These are phyloP conservation scores for Populus tomentosa DNA, from an alignment of 441 rosid genomes.

Conservation along the genomic window DNA sequence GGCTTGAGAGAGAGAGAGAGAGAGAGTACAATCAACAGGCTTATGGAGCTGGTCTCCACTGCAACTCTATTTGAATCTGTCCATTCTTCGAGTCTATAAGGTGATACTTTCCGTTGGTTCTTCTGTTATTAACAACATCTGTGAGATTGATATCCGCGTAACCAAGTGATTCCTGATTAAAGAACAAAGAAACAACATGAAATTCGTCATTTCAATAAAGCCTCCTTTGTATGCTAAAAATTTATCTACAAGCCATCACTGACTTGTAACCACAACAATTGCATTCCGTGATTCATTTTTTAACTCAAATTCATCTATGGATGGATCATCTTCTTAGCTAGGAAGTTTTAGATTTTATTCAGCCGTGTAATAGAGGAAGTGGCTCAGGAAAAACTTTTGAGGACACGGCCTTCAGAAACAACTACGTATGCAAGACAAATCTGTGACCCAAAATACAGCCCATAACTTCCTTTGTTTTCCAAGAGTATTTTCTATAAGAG, in stretches of 20 bases:
- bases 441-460: neutral
- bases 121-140: slow-evolving; percentile 78
- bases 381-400: neutral
- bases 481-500: neutral
- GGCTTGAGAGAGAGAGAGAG: neutral
- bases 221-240: neutral
- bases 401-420: neutral
- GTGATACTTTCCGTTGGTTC: slow-evolving; percentile 83
- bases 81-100: slow-evolving; percentile 94
- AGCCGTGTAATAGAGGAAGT: neutral
- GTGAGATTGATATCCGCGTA: slow-evolving; percentile 63
- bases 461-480: neutral
- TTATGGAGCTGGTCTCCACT: slow-evolving; percentile 68
- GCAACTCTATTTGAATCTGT: slow-evolving; percentile 73
- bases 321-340: neutral
- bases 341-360: neutral
- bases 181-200: neutral
- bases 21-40: neutral
- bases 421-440: neutral
- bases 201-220: neutral
- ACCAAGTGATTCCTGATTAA: slow-evolving; percentile 74
- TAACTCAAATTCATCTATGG: neutral
- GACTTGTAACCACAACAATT: neutral
- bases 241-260: neutral
- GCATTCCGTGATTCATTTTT: neutral